Conservation (phyloP, 1,284 basidiomycete species). For the Ceratobasidium sp. region DNA sequence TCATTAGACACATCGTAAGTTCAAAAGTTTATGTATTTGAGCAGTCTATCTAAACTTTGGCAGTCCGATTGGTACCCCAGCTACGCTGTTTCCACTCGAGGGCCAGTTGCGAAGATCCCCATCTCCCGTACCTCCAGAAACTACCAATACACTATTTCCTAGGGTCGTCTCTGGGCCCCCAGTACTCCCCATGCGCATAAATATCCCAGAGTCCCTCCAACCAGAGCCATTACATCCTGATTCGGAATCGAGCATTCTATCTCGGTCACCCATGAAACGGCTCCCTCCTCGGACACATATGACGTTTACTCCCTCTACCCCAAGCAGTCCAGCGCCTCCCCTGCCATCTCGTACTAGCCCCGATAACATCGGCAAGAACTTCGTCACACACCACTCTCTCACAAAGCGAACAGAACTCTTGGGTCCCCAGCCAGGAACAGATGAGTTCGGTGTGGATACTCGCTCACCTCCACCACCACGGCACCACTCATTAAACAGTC, state of each 20-base stretch:
- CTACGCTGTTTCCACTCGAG: slow-evolving; percentile 16
- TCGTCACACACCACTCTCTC: slow-evolving; percentile 25
- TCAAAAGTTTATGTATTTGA: background rate
- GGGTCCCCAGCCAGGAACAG: background rate
- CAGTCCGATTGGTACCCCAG: slow-evolving; percentile 29
- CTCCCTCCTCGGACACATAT: slow-evolving; percentile 17
- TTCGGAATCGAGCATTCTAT: slow-evolving; percentile 1
- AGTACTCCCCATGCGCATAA: slow-evolving; percentile 32
- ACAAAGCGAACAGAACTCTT: background rate
- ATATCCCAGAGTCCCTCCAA: slow-evolving; percentile 20
- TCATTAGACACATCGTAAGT: slow-evolving; percentile 40
- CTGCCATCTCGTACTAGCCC: slow-evolving; percentile 39
- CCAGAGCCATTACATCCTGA: background rate
- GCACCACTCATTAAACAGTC: slow-evolving; percentile 37
- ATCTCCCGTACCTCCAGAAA: slow-evolving; percentile 29
- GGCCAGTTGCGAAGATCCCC: slow-evolving; percentile 15
- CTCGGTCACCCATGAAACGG: slow-evolving; percentile 30
- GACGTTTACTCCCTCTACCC: slow-evolving; percentile 29
- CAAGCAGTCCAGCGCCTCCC: slow-evolving; percentile 23
- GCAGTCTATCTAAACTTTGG: background rate
- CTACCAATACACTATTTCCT: background rate
- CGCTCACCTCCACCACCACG: slow-evolving; percentile 32
- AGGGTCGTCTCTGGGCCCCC: background rate
- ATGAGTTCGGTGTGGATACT: slow-evolving; percentile 31
- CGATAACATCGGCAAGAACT: background rate